A percentile compares a stretch with the other conserved stretches of the same genome.
These are phyloP conservation scores for Melampsora larici-populina DNA, from an alignment of 1,284 basidiomycete species.

Conservation along the genomic window DNA sequence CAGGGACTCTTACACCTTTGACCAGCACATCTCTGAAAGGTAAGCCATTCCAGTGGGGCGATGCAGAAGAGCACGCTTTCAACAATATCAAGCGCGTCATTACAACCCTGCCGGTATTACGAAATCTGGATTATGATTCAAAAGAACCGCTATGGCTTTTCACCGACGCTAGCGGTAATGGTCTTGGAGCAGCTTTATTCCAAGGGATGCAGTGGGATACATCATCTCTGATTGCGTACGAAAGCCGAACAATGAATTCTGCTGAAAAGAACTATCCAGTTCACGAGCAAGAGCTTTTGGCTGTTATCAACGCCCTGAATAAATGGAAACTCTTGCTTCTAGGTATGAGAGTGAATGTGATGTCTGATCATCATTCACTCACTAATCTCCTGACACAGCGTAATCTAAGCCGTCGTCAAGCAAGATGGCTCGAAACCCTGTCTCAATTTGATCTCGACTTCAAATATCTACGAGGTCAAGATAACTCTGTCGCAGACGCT, in stretches of 20 bases:
- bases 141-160: too few relatives aligned
- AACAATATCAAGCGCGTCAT: too few relatives aligned
- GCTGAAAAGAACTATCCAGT: constrained; percentile 8
- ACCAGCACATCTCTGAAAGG: neutral
- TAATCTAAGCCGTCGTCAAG: neutral
- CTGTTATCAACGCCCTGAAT: neutral
- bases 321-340: neutral
- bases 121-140: too few relatives aligned
- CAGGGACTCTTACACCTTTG: neutral
- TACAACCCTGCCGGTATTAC: too few relatives aligned
- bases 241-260: neutral
- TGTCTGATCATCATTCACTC: too few relatives aligned
- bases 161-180: too few relatives aligned
- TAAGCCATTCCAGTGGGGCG: neutral
- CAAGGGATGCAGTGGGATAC: neutral
- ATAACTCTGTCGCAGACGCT: constrained; percentile 5
- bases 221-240: neutral
- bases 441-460: neutral
- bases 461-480: neutral
- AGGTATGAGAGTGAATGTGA: neutral
- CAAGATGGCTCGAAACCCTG: neutral
- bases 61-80: neutral
- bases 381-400: too few relatives aligned
- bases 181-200: too few relatives aligned
- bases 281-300: neutral